These are phyloP conservation scores for Malus sylvestris DNA, from an alignment of 306 rosid genomes.

Conservation along the genomic window DNA sequence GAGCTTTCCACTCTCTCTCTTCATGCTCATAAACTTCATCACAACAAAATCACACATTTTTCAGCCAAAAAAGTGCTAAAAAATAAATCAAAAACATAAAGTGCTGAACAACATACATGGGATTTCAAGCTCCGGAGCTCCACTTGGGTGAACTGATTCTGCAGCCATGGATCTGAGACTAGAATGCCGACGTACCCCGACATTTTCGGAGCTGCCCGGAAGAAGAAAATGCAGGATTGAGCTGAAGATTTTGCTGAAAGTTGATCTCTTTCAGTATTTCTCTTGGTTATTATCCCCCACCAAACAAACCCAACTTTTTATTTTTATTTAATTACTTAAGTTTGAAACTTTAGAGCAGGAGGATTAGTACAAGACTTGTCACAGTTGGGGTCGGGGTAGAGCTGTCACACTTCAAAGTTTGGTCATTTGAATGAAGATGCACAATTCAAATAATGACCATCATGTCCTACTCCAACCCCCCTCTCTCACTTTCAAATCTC, in stretches of 20 bases:
- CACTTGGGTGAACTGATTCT: slow-evolving; percentile 94
- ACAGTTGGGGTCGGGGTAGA: slow-evolving; percentile 56
- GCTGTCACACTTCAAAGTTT: slow-evolving; percentile 66
- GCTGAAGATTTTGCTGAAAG: not conserved
- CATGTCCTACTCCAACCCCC: slow-evolving; percentile 11
- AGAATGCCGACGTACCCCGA: slow-evolving; percentile 83
- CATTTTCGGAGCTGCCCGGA: slow-evolving; percentile 30
- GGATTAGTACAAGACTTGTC: not conserved
- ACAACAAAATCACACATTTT: not conserved
- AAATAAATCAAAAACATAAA: not conserved
- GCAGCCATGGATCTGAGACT: slow-evolving; percentile 98
- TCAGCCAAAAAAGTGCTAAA: not conserved
- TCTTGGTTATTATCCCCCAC: not conserved
- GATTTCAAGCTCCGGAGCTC: slow-evolving; percentile 87
- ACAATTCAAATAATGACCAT: slow-evolving; percentile 57
- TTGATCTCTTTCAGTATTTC: not conserved
- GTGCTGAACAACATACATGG: slow-evolving; percentile 41
- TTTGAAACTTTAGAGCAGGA: not conserved
- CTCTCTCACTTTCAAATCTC: slow-evolving; percentile 1
- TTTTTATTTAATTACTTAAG: not conserved
- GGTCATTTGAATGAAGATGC: slow-evolving; percentile 18
- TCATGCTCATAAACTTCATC: slow-evolving; percentile 70
- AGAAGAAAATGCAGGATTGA: not conserved
- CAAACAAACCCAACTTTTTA: not conserved
- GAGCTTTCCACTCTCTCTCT: slow-evolving; percentile 73